Base-by-base conservation (phyloP, 345 rosid species). In the Erysimum cheiranthoides region DNA sequence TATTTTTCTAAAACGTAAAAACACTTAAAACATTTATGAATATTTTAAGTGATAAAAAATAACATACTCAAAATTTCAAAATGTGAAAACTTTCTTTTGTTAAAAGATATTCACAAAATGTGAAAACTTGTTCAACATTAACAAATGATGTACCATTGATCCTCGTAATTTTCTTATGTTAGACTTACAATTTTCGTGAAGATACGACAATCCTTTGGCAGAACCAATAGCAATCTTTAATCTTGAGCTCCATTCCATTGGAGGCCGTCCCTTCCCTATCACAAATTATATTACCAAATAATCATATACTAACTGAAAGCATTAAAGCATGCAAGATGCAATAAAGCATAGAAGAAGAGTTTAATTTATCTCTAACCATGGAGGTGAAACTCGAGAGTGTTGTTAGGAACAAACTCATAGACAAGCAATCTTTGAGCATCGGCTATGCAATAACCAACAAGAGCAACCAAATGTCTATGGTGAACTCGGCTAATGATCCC, bases 201-300 rank as follows among this genome's bases (percentile, higher is more conserved):
- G 90, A 81, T 94, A 92, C 1, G 97, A 93, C 32, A 94, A 83
- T 59, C 98, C 98, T 80, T 85, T 94, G 4, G 97, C 96, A 77
- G 97, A 82, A 38, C 97, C 97, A 78, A 90, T 14, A 4, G 98
- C 95, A 73, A 93, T 87, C 78, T 76, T 90, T 53, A 87, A 75
- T 77, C 98, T 86, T 7, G 94, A 79, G 13, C 81, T 66, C 93
- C 93, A 93, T 39, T 79, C 88, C 92, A 91, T 78, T 3, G 85
- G 70, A 16, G 94, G 96, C 25, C 83, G 87, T 50, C 85, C 93
- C 61, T 82, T 86, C 28, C 89, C 98, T 93, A 78, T 76, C 78
- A 77, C 27, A 61, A 28, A 40, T 43, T 34, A 39, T 17, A 32
- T 64, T 28, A 21, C 56, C 18, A 13, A 53, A 46, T 3, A 5